Conservation (phyloP, 371 early-diverging fungal species). For the Gilbertella persicaria region DNA sequence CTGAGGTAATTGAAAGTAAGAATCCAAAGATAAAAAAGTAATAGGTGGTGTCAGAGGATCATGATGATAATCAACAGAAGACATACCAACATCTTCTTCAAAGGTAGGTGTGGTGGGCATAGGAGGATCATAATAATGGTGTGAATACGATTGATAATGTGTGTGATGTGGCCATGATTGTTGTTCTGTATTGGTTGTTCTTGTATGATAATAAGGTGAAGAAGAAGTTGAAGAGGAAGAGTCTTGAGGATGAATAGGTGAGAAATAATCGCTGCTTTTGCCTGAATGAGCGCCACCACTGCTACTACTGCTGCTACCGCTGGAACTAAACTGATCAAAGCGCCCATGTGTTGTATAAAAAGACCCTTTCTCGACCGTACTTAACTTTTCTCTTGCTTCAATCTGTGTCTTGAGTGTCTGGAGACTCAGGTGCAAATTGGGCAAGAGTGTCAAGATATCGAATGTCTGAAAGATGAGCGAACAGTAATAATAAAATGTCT, state of each 20-base stretch:
- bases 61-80: neutral
- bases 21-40: neutral
- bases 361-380: neutral
- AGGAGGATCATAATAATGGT: neutral
- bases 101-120: neutral
- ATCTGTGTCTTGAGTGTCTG: conserved; percentile 7
- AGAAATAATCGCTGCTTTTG: neutral
- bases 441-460: conserved; percentile 11
- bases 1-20: neutral
- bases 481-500: conserved; percentile 1
- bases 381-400: conserved; percentile 1
- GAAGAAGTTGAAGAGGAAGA: neutral
- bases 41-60: neutral
- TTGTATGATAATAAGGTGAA: neutral
- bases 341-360: neutral
- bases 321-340: neutral
- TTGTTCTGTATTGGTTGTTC: neutral
- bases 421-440: conserved; percentile 12
- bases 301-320: neutral
- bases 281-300: neutral
- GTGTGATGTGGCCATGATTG: neutral
- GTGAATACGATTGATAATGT: neutral
- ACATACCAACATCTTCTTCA: neutral
- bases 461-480: conserved; percentile 13
- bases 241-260: neutral